Evolutionary conservation across 2,329 filamentous ascomycete species (phyloP).

Genomic region (Ceratocystis diversiconidia): DNA sequence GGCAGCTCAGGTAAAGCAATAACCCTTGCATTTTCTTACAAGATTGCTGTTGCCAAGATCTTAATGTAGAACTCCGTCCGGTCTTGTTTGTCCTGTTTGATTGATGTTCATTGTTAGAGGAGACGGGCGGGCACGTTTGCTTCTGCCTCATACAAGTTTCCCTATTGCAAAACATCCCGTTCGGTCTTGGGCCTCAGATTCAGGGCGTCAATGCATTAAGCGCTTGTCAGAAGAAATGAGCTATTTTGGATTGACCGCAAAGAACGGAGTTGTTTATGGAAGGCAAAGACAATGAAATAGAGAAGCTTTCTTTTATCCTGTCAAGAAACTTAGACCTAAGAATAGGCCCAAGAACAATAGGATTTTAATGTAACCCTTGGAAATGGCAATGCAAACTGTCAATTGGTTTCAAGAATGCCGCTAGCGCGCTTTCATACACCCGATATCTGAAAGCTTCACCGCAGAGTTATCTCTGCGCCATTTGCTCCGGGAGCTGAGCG

Average conservation of each 20-base stretch:
- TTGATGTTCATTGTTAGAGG: not conserved
- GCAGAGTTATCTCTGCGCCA: not conserved
- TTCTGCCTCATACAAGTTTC: not conserved
- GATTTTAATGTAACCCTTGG: not conserved
- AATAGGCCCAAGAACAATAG: not conserved
- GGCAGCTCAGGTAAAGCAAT: not conserved
- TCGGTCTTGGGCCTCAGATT: not conserved
- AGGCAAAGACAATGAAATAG: too few species aligned
- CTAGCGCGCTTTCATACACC: not conserved
- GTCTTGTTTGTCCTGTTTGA: not conserved
- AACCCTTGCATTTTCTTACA: not conserved
- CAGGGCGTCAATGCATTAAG: not conserved
- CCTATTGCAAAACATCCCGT: not conserved
- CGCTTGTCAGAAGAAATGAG: not conserved
- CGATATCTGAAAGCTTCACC: not conserved
- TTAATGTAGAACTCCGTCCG: not conserved
- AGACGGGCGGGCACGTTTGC: not conserved
- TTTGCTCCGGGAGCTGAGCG: not conserved
- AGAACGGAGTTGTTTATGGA: too few species aligned
- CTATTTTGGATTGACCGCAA: not conserved
- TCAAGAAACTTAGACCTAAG: too few species aligned
- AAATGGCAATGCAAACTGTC: not conserved
- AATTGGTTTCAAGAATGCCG: not conserved
- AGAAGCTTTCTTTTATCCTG: too few species aligned
- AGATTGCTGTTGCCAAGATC: not conserved